phyloP scores from a whole-genome alignment of 345 rosid genomes.

The Dipteronia sinensis region DNA sequence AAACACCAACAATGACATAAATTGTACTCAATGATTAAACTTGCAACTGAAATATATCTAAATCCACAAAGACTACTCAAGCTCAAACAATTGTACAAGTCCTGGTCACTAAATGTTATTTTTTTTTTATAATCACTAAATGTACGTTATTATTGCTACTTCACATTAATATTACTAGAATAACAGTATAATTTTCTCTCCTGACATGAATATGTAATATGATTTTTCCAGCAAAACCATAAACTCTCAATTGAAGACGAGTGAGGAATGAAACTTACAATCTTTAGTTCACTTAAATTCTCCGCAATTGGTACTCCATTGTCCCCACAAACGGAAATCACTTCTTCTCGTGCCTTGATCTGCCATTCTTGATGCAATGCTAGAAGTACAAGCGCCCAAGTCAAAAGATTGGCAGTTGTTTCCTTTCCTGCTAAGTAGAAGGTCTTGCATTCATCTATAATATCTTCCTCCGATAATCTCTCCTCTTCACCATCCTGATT shows the following conservation, averaged over 20 bases:
- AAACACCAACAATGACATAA: background rate
- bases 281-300: slow-evolving; percentile 56
- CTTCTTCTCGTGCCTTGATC: slow-evolving; percentile 72
- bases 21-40: background rate
- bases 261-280: slow-evolving; percentile 40
- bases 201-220: too few relatives aligned
- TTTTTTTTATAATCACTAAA: too few relatives aligned
- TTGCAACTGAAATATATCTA: background rate
- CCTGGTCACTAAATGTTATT: background rate
- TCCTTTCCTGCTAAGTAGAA: slow-evolving; percentile 91
- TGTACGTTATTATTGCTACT: too few relatives aligned
- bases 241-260: background rate
- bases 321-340: slow-evolving; percentile 37
- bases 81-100: background rate
- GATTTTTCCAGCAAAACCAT: too few relatives aligned
- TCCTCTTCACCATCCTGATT: slow-evolving; percentile 62
- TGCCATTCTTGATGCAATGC: slow-evolving; percentile 90
- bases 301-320: slow-evolving; percentile 39
- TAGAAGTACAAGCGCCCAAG: slow-evolving; percentile 66
- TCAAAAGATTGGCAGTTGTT: slow-evolving; percentile 68
- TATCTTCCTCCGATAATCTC: slow-evolving; percentile 58
- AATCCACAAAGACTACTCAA: background rate
- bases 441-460: slow-evolving; percentile 86
- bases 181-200: too few relatives aligned
- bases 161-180: slow-evolving; percentile 8